These are phyloP conservation scores for Allantophomopsis cytisporea DNA, from an alignment of 2,329 filamentous ascomycete genomes.

Conservation along the genomic window DNA sequence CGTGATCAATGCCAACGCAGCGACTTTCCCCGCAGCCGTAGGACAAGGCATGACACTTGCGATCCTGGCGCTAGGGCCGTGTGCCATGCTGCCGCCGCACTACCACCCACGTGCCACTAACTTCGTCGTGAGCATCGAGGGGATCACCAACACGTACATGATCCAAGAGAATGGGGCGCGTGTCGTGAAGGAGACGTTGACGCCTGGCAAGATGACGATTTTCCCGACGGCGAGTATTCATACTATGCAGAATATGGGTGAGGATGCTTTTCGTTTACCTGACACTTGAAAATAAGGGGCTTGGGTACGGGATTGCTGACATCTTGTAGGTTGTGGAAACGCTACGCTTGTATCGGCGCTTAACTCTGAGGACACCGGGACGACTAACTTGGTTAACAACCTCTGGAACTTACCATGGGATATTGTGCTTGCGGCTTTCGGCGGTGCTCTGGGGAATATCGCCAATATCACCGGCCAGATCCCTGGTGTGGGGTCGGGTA, in stretches of 20 bases:
- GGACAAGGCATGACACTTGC: constrained; percentile 32
- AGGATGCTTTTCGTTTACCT: constrained; percentile 2
- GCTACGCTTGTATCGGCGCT: constrained; percentile 34
- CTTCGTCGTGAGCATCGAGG: constrained; percentile 29
- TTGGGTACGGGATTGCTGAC: not conserved
- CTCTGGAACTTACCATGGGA: constrained; percentile 26
- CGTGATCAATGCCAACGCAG: constrained; percentile 35
- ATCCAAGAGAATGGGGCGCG: constrained; percentile 33
- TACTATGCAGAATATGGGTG: constrained; percentile 34
- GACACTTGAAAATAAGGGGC: not conserved
- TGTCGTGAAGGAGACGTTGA: constrained; percentile 24
- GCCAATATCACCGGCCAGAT: constrained; percentile 12
- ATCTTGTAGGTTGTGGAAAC: constrained; percentile 26
- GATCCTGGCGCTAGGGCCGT: constrained; percentile 32
- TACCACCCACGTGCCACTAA: constrained; percentile 34
- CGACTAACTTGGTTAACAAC: constrained; percentile 29
- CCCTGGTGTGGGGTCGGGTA: constrained; percentile 25
- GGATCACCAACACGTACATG: constrained; percentile 37
- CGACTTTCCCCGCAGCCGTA: constrained; percentile 32
- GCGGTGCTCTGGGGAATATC: constrained; percentile 13
- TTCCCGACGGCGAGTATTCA: constrained; percentile 33
- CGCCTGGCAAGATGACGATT: constrained; percentile 31
- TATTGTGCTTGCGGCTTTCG: constrained; percentile 28
- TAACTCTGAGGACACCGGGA: constrained; percentile 33
- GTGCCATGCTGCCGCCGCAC: constrained; percentile 35